Evolutionary conservation across 2,329 filamentous ascomycete genomes (phyloP).

Genomic region (Aspergillus piperis): DNA sequence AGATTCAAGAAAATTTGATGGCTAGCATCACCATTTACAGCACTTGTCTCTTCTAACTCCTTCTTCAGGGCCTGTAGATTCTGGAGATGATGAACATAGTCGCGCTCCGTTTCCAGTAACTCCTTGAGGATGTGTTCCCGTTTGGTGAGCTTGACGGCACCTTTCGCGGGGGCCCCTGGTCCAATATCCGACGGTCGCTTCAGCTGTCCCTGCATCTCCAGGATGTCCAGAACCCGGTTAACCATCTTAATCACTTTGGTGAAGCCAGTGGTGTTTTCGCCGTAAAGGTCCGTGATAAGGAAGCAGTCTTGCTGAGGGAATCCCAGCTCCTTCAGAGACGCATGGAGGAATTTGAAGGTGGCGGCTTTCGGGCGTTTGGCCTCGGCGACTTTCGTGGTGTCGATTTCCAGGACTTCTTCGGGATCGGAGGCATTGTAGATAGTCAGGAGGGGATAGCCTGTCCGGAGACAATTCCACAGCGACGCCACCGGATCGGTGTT

Average conservation of each 20-base stretch:
- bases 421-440: constrained; percentile 87
- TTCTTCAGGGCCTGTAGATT: constrained; percentile 92
- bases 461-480: constrained; percentile 82
- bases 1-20: constrained; percentile 97
- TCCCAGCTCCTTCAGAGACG: constrained; percentile 78
- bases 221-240: constrained; percentile 85
- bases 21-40: constrained; percentile 83
- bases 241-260: constrained; percentile 95
- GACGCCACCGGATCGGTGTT: constrained; percentile 81
- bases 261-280: constrained; percentile 94
- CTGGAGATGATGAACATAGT: constrained; percentile 96
- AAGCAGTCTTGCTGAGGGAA: constrained; percentile 83
- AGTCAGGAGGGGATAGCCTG: constrained; percentile 78
- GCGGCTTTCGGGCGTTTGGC: constrained; percentile 81
- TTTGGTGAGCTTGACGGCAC: constrained; percentile 62
- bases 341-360: constrained; percentile 89
- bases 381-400: constrained; percentile 64
- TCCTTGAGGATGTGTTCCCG: constrained; percentile 90
- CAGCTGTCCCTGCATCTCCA: constrained; percentile 76
- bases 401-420: constrained; percentile 65
- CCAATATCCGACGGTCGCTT: constrained; percentile 58
- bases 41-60: constrained; percentile 80
- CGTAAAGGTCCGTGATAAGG: constrained; percentile 86
- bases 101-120: constrained; percentile 90
- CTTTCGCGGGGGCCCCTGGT: constrained; percentile 48